Conservation (phyloP, 441 rosid genomes). For the Adansonia grandidieri region DNA sequence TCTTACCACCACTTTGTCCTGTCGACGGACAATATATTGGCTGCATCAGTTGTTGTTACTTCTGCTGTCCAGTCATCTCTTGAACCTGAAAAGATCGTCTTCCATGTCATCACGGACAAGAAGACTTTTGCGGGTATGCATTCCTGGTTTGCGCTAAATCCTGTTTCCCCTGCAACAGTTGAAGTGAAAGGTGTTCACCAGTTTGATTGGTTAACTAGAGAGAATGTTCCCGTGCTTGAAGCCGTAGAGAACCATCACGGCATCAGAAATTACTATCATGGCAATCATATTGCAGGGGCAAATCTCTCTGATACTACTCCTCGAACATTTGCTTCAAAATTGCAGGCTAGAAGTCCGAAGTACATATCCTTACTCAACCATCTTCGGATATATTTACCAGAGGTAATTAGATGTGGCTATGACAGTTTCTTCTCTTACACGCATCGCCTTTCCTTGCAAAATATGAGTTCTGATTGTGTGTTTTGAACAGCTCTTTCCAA, state of each 20-base stretch:
- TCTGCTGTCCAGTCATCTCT: conserved; percentile 85
- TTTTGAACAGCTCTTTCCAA: conserved; percentile 84
- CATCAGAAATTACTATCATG: conserved; percentile 89
- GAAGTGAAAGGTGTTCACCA: conserved; percentile 98
- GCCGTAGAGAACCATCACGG: conserved; percentile 92
- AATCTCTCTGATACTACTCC: conserved; percentile 86
- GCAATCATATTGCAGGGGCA: conserved; percentile 86
- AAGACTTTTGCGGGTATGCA: conserved; percentile 99
- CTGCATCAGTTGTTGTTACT: conserved; percentile 95
- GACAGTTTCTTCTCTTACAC: conserved; percentile 5
- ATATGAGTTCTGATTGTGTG: conserved; percentile 30
- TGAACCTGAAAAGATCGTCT: conserved; percentile 88
- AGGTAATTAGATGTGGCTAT: conserved; percentile 59
- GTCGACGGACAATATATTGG: conserved; percentile 94
- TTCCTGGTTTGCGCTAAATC: conserved; percentile 97
- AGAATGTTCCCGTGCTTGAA: conserved; percentile 97
- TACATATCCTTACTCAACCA: conserved; percentile 98
- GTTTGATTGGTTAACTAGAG: conserved; percentile 98
- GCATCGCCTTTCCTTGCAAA: not conserved
- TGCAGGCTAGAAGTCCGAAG: conserved; percentile 98
- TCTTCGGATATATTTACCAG: conserved; percentile 94
- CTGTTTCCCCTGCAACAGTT: conserved; percentile 81
- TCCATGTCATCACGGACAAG: conserved; percentile 98
- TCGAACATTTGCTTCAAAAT: conserved; percentile 85
- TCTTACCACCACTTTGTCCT: conserved; percentile 85